Conservation (phyloP, 1,284 basidiomycete species). For the Thecaphora frezii region DNA sequence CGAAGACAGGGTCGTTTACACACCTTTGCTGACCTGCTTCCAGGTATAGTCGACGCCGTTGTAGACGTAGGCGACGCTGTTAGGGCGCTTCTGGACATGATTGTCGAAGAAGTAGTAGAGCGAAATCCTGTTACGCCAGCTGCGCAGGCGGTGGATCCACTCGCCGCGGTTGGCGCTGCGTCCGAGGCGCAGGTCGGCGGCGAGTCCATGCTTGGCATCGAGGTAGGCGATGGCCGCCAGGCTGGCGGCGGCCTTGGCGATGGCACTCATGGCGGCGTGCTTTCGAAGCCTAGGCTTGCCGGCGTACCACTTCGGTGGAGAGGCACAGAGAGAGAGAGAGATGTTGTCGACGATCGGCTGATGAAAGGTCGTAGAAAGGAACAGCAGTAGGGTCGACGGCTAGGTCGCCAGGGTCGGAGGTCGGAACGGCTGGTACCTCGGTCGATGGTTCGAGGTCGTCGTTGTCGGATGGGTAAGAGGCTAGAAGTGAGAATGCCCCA, state of each 20-base stretch:
- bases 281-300: too few relatives aligned
- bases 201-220: conserved; percentile 49
- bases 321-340: background rate
- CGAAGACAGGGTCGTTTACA: too few relatives aligned
- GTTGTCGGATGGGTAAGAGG: too few relatives aligned
- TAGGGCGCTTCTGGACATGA: conserved; percentile 28
- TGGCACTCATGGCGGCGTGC: conserved; percentile 16
- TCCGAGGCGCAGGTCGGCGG: conserved; percentile 33
- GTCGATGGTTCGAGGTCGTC: too few relatives aligned
- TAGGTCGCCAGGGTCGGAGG: too few relatives aligned
- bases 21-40: conserved; percentile 38
- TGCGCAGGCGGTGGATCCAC: conserved; percentile 28
- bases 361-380: conserved; percentile 1
- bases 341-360: background rate
- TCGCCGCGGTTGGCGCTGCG: conserved; percentile 19
- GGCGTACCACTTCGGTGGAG: too few relatives aligned
- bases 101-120: conserved; percentile 44
- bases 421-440: too few relatives aligned
- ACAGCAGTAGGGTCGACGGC: too few relatives aligned
- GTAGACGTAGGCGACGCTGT: conserved; percentile 46
- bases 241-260: conserved; percentile 44
- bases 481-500: too few relatives aligned
- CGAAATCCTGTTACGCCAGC: conserved; percentile 37
- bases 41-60: conserved; percentile 45
- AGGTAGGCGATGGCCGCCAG: conserved; percentile 48